phyloP scores from a whole-genome alignment of 2,329 filamentous ascomycete species.

The Metarhizium guizhouense region DNA sequence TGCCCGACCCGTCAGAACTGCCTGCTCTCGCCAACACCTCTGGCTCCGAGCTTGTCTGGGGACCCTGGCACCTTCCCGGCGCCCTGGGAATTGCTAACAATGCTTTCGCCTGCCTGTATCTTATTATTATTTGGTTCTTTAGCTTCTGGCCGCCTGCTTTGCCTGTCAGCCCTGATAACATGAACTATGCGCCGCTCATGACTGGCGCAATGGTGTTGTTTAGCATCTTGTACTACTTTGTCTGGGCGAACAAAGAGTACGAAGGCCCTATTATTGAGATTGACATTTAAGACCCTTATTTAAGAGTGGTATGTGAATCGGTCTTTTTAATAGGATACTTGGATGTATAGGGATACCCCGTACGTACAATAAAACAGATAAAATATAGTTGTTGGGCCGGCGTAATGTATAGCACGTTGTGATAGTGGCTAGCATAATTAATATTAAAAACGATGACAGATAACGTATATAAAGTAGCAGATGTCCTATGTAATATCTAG shows the following conservation, averaged over 20 bases:
- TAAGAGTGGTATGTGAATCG: too few species aligned
- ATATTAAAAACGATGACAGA: too few species aligned
- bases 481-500: too few species aligned
- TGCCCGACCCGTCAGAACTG: slow-evolving; percentile 14
- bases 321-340: too few species aligned
- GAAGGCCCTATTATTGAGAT: slow-evolving; percentile 31
- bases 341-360: too few species aligned
- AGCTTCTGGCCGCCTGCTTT: slow-evolving; percentile 38
- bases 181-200: slow-evolving; percentile 40
- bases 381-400: too few species aligned
- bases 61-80: slow-evolving; percentile 45
- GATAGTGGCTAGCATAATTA: too few species aligned
- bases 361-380: too few species aligned
- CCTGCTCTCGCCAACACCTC: slow-evolving; percentile 20
- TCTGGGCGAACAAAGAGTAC: slow-evolving; percentile 32
- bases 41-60: slow-evolving; percentile 33
- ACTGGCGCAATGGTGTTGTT: slow-evolving; percentile 32
- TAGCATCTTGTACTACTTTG: slow-evolving; percentile 36
- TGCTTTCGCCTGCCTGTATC: slow-evolving; percentile 41
- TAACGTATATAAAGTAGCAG: too few species aligned
- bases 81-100: slow-evolving; percentile 45
- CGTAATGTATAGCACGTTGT: too few species aligned
- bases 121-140: slow-evolving; percentile 47
- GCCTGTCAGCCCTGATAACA: slow-evolving; percentile 18
- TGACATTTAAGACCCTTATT: neutral